Evolutionary conservation across 768 basidiomycete species (phyloP).

Genomic region (Hygrocybe punicea): DNA sequence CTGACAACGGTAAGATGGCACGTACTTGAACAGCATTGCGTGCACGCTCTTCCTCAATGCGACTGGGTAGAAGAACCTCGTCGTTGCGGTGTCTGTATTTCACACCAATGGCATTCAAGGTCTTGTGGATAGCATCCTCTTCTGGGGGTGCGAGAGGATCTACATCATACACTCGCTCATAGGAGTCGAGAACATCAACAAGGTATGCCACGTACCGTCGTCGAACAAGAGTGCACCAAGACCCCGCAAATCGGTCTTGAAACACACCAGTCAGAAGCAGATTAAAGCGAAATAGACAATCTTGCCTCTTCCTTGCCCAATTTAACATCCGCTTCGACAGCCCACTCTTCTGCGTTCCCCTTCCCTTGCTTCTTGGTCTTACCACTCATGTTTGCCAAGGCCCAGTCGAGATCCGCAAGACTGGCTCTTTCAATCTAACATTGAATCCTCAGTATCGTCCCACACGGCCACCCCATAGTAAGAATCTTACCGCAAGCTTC

Average conservation of each 20-base stretch:
- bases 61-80: slow-evolving; percentile 61
- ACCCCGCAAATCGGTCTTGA: slow-evolving; percentile 54
- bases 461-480: not conserved
- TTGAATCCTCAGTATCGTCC: not conserved
- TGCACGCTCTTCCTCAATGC: slow-evolving; percentile 63
- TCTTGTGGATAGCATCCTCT: slow-evolving; percentile 49
- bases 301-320: slow-evolving; percentile 42
- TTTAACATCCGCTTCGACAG: slow-evolving; percentile 43
- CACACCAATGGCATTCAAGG: slow-evolving; percentile 58
- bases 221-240: slow-evolving; percentile 67
- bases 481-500: slow-evolving; percentile 56
- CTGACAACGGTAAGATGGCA: not conserved
- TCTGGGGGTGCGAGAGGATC: slow-evolving; percentile 41
- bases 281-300: not conserved
- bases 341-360: slow-evolving; percentile 36
- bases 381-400: slow-evolving; percentile 61
- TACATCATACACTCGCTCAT: slow-evolving; percentile 14
- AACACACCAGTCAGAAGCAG: not conserved
- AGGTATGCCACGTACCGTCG: slow-evolving; percentile 45
- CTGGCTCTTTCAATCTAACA: slow-evolving; percentile 74
- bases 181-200: not conserved
- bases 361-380: slow-evolving; percentile 34
- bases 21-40: slow-evolving; percentile 51
- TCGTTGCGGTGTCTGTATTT: slow-evolving; percentile 76
- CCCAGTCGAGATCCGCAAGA: slow-evolving; percentile 76